Conservation (phyloP, 805 yeast genomes). For the Priceomyces fermenticarens region DNA sequence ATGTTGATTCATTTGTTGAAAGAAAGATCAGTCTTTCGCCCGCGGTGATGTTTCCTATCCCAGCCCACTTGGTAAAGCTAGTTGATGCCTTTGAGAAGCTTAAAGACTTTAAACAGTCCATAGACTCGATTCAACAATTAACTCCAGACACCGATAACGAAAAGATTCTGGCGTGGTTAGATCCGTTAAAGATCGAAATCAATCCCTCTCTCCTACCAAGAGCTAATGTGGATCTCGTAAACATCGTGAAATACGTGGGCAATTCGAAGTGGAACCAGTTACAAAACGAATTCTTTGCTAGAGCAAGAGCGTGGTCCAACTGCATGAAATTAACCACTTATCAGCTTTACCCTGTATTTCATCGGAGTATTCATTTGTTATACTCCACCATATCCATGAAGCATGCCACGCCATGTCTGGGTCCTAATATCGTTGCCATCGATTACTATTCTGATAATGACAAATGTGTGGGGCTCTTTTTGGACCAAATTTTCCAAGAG, state of each 20-base stretch:
- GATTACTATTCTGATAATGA: constrained; percentile 92
- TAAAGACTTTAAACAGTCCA: constrained; percentile 15
- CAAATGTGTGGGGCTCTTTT: constrained; percentile 81
- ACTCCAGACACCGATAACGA: constrained; percentile 23
- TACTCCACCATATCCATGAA: constrained; percentile 80
- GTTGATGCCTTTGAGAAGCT: constrained; percentile 48
- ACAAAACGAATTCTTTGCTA: constrained; percentile 44
- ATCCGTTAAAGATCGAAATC: constrained; percentile 23
- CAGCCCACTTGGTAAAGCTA: constrained; percentile 56
- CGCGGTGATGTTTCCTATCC: constrained; percentile 69
- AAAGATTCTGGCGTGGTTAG: constrained; percentile 18
- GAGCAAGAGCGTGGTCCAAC: constrained; percentile 49
- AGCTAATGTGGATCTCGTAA: constrained; percentile 28
- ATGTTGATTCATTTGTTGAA: constrained; percentile 37
- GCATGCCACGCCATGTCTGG: constrained; percentile 87
- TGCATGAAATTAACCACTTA: constrained; percentile 34
- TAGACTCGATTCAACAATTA: constrained; percentile 17
- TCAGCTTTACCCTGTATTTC: constrained; percentile 47
- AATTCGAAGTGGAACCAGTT: constrained; percentile 40
- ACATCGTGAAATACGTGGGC: constrained; percentile 35
- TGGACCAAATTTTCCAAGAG: constrained; percentile 75
- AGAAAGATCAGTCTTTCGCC: constrained; percentile 81
- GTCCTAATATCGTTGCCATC: constrained; percentile 80
- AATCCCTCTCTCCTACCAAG: constrained; percentile 35
- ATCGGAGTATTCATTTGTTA: constrained; percentile 74